Base-by-base conservation (phyloP, 768 basidiomycete genomes). In the Termitomyces sp. region DNA sequence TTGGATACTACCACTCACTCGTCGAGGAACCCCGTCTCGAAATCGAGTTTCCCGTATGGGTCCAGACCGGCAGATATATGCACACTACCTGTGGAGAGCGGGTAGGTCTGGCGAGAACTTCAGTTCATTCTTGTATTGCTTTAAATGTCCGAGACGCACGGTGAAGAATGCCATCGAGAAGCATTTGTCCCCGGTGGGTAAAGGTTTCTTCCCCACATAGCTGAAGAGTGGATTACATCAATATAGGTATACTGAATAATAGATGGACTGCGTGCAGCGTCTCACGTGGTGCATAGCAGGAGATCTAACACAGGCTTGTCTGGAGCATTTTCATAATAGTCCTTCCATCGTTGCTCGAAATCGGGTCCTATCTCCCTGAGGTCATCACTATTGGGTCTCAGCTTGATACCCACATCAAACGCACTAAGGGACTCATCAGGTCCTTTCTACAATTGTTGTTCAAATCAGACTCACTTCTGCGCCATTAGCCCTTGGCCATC, bases 301-400 rank as follows among this genome's bases (percentile, higher is more conserved):
- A 83, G 62, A 32, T 74, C 69, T 57, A 79, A 60, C 2, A 82
- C 77, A 7, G 83, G 76, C 63, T 86, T 86, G 64, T 87, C 86
- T 0, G 80, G 80, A 2, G 72, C 74, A n/a, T 72, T 67, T 26
- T 68, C 77, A 42, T 80, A 86, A 65, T 78, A 81, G 5, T 68
- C 65, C 14, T 76, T 68, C 85, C 84, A 86, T 41, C 75, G 68
- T 24, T 71, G 43, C 26, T 73, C 67, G 61, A 86, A 87, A 8
- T 65, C 72, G 3, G 80, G 74, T 13, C 79, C 79, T 43, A 87
- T 67, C n/a, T 72, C 72, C 51, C 76, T 71, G 27, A 84, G 70
- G 39, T 87, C 85, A 2, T 73, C 70, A 5, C 61, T 62, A 18
- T 67, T 76, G 9, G 46, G 46, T 13, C 46, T 29, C 29, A 47